Evolutionary conservation across 495 filamentous ascomycete species (phyloP).

Genomic region (Neohortaea acidophila): DNA sequence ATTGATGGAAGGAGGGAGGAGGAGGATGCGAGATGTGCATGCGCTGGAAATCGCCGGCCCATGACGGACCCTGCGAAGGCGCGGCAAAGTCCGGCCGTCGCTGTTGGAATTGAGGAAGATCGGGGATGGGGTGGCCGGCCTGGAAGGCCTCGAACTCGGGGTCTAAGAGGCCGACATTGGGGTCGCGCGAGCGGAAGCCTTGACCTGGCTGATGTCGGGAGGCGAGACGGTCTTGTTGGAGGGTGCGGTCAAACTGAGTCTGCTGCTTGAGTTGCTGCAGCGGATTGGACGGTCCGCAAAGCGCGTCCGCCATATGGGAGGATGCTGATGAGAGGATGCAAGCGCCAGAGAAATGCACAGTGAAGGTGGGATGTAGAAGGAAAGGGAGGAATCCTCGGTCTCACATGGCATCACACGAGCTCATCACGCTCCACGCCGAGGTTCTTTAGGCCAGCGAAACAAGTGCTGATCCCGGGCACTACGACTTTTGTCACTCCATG

Average conservation of each 20-base stretch:
- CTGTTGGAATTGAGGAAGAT: constrained; percentile 13
- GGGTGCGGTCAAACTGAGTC: constrained; percentile 54
- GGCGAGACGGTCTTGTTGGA: constrained; percentile 69
- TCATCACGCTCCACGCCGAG: neutral
- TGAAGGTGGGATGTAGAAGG: neutral
- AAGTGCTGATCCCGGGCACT: neutral
- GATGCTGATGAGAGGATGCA: neutral
- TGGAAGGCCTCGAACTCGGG: constrained; percentile 60
- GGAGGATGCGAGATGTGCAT: constrained; percentile 20
- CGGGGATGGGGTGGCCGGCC: constrained; percentile 32
- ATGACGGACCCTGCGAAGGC: constrained; percentile 15
- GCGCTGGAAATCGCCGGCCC: constrained; percentile 29
- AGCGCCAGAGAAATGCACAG: constrained; percentile 4
- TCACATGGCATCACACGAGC: constrained; percentile 1
- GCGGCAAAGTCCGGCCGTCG: constrained; percentile 14
- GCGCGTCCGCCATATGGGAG: constrained; percentile 54
- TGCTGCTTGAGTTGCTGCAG: constrained; percentile 77
- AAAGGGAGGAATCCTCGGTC: neutral
- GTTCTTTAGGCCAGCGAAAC: neutral
- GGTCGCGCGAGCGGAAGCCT: constrained; percentile 30
- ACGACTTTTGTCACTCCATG: neutral
- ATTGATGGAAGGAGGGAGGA: constrained; percentile 5
- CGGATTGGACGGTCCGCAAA: constrained; percentile 84
- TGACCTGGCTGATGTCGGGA: constrained; percentile 39
- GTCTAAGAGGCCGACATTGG: constrained; percentile 42